phyloP scores from a whole-genome alignment of 192 early-diverging fungal genomes.

The Backusella macrospora region DNA sequence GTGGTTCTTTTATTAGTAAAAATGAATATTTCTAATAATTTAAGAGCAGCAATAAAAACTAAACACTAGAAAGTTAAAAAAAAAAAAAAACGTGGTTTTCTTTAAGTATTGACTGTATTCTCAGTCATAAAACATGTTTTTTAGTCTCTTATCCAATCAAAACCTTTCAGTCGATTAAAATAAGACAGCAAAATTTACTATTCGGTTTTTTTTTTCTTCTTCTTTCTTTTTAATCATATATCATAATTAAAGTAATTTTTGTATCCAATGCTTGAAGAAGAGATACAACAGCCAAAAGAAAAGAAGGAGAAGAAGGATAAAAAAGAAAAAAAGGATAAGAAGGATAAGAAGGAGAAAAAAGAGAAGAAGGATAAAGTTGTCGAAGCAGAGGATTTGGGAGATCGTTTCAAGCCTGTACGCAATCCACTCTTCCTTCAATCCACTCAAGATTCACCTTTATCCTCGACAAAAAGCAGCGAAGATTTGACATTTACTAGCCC shows the following conservation, averaged over 20 bases:
- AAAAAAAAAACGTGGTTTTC: slow-evolving; percentile 10
- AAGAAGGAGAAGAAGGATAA: slow-evolving; percentile 21
- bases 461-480: slow-evolving; percentile 7
- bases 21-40: too few relatives aligned
- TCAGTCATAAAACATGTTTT: neutral
- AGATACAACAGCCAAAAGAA: neutral
- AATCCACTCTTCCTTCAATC: slow-evolving; percentile 18
- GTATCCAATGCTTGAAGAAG: neutral
- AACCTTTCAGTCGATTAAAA: neutral
- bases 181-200: neutral
- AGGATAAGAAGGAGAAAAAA: neutral
- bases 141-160: neutral
- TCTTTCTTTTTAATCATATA: neutral
- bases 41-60: too few relatives aligned
- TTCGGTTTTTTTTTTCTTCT: neutral
- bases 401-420: neutral
- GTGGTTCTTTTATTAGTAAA: too few relatives aligned
- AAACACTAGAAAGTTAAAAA: neutral
- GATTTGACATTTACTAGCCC: neutral
- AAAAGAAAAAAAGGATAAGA: slow-evolving; percentile 1
- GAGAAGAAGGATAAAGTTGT: neutral
- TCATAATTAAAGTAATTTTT: neutral
- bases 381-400: neutral
- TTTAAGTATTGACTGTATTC: neutral
- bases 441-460: neutral